Evolutionary conservation across 108 stramenopile species (phyloP).

Genomic region (Cyclostephanos tholiformis): DNA sequence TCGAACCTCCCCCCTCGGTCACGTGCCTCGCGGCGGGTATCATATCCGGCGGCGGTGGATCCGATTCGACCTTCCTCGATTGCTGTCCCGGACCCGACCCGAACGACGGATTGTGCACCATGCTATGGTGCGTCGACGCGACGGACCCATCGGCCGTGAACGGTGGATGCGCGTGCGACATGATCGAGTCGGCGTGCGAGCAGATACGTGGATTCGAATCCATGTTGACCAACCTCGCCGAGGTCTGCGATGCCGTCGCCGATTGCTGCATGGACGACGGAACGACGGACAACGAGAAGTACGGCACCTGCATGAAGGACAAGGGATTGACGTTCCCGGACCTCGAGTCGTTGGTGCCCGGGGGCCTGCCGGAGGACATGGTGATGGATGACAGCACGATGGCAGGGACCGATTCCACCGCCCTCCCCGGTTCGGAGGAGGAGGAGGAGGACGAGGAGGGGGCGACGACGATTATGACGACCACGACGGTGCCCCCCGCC

Average conservation of each 20-base stretch:
- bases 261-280: neutral
- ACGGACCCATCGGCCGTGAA: neutral
- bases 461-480: no score
- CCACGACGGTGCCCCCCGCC: no score
- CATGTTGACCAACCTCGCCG: neutral
- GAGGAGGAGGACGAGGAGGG: no score
- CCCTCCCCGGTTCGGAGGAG: no score
- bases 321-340: neutral
- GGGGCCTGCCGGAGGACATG: neutral
- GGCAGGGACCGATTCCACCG: no score
- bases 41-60: neutral
- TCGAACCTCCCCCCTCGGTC: neutral
- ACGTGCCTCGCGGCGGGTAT: neutral
- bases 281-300: neutral
- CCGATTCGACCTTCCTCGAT: neutral
- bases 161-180: neutral
- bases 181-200: neutral
- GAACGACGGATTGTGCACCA: constrained; percentile 9
- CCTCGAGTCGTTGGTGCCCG: neutral
- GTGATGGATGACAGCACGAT: no score
- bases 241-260: neutral
- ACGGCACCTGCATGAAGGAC: neutral
- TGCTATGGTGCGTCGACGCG: constrained; percentile 3
- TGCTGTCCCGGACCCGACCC: neutral
- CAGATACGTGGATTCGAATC: neutral